A percentile compares a stretch with the other conserved stretches of the same genome.
phyloP scores from a whole-genome alignment of 768 basidiomycete genomes.

The Panellus pusillus region DNA sequence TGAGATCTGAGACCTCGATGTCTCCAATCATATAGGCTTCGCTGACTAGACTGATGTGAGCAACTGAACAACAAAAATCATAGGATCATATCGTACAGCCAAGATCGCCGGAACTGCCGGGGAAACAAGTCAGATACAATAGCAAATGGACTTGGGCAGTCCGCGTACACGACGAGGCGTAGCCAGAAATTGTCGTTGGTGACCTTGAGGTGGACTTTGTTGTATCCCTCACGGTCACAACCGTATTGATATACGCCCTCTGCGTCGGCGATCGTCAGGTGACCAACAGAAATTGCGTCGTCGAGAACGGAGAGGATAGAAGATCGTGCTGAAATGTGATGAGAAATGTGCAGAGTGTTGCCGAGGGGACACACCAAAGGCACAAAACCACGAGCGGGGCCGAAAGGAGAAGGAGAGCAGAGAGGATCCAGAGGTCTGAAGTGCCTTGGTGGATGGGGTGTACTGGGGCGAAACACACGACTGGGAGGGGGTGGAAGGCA shows the following conservation, averaged over 20 bases:
- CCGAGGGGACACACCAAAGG: conserved; percentile 41
- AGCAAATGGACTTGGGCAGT: conserved; percentile 12
- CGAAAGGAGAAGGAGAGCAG: conserved; percentile 41
- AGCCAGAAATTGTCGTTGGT: conserved; percentile 67
- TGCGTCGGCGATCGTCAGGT: conserved; percentile 61
- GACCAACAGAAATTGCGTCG: conserved; percentile 57
- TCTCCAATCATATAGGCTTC: conserved; percentile 78
- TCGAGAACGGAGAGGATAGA: conserved; percentile 61
- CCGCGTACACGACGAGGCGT: conserved; percentile 59
- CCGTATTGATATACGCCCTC: conserved; percentile 63
- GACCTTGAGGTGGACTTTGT: conserved; percentile 59
- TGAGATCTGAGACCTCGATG: conserved; percentile 59
- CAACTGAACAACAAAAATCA: conserved; percentile 4
- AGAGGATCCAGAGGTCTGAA: conserved; percentile 45
- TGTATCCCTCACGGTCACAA: conserved; percentile 54
- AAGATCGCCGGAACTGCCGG: conserved; percentile 55
- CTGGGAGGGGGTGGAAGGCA: conserved; percentile 38
- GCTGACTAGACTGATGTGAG: conserved; percentile 48
- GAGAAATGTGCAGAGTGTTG: neutral
- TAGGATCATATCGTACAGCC: conserved; percentile 50
- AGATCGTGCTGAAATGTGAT: conserved; percentile 45
- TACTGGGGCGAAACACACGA: conserved; percentile 41
- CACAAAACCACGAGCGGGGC: conserved; percentile 48
- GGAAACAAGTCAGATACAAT: conserved; percentile 22
- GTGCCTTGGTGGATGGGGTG: conserved; percentile 41